A percentile compares a stretch with the other conserved stretches of the same genome.
Conservation (phyloP, 352 stramenopile species). For the Phytophthora pini region DNA sequence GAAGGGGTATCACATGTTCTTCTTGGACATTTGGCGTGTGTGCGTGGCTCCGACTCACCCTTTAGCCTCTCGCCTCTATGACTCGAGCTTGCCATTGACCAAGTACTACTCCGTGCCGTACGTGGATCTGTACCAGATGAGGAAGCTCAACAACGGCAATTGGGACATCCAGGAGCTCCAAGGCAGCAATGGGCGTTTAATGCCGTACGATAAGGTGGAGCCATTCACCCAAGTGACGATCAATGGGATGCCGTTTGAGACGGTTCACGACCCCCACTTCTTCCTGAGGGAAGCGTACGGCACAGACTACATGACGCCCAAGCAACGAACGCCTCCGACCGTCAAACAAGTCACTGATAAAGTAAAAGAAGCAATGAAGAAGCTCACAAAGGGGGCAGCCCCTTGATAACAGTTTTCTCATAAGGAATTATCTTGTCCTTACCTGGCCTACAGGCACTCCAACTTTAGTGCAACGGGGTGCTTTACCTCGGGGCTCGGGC, state of each 20-base stretch:
- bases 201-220: conserved; percentile 29
- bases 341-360: conserved; percentile 3
- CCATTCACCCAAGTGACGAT: conserved; percentile 38
- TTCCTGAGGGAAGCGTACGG: conserved; percentile 47
- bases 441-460: not conserved
- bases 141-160: conserved; percentile 17
- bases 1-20: conserved; percentile 66
- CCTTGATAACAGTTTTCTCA: not conserved
- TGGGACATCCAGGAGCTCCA: conserved; percentile 41
- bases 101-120: conserved; percentile 39
- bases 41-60: conserved; percentile 53
- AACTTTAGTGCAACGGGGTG: not conserved
- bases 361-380: conserved; percentile 9
- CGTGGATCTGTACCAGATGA: conserved; percentile 46
- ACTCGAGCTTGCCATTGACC: conserved; percentile 27
- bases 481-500: no score
- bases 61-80: conserved; percentile 43
- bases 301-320: conserved; percentile 43
- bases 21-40: conserved; percentile 46
- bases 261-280: conserved; percentile 39
- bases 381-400: conserved; percentile 32
- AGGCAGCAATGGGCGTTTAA: conserved; percentile 16
- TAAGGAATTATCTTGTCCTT: not conserved
- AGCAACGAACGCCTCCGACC: conserved; percentile 1
- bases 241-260: conserved; percentile 46